phyloP scores from a whole-genome alignment of 2,329 filamentous ascomycete species.

The Helminthosporium solani region DNA sequence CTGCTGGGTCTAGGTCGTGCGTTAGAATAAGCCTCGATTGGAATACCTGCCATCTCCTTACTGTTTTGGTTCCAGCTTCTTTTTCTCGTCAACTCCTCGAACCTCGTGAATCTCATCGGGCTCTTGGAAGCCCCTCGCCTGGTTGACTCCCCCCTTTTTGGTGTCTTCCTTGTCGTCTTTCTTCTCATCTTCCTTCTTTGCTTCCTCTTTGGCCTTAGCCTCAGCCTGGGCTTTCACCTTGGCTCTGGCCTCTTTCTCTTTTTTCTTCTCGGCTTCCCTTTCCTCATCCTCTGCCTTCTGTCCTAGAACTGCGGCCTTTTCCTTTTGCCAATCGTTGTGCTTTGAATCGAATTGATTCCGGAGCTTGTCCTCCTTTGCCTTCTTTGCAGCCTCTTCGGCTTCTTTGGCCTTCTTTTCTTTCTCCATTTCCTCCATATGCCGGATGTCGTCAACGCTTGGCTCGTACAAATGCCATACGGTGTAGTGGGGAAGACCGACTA shows the following conservation, averaged over 20 bases:
- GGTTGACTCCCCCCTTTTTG: slow-evolving; percentile 28
- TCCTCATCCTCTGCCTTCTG: slow-evolving; percentile 54
- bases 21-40: background rate
- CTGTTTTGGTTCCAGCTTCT: slow-evolving; percentile 15
- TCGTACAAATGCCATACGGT: slow-evolving; percentile 99
- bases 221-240: slow-evolving; percentile 41
- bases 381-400: slow-evolving; percentile 72
- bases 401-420: slow-evolving; percentile 77
- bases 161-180: slow-evolving; percentile 2
- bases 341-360: slow-evolving; percentile 78
- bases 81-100: slow-evolving; percentile 18
- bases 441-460: slow-evolving; percentile 94
- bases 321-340: slow-evolving; percentile 82
- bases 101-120: slow-evolving; percentile 17
- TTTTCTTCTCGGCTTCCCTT: slow-evolving; percentile 44
- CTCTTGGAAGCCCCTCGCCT: slow-evolving; percentile 10
- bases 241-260: slow-evolving; percentile 63
- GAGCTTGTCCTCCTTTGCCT: slow-evolving; percentile 72
- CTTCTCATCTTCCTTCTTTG: slow-evolving; percentile 17
- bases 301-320: slow-evolving; percentile 74
- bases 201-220: slow-evolving; percentile 26
- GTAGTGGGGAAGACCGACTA: slow-evolving; percentile 94
- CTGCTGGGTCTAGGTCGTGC: slow-evolving; percentile 4
- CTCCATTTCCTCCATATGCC: slow-evolving; percentile 99
- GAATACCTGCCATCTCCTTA: slow-evolving; percentile 8